phyloP scores from a whole-genome alignment of 1,284 basidiomycete genomes.

The Moesziomyces parantarcticus region DNA sequence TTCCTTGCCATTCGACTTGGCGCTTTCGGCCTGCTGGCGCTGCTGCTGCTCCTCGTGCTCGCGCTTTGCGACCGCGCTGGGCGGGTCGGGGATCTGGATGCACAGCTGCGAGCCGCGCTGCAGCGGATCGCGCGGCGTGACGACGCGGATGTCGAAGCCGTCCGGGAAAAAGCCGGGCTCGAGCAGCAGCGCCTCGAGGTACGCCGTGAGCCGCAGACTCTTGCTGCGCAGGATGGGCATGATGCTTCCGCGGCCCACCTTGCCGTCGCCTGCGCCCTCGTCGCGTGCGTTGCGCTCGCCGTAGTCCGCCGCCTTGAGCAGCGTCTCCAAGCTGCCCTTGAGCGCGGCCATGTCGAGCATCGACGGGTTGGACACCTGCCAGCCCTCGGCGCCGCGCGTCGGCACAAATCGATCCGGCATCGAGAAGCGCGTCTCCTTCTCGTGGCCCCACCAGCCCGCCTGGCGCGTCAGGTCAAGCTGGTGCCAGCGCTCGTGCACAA shows the following conservation, averaged over 20 bases:
- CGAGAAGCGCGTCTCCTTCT: slow-evolving; percentile 84
- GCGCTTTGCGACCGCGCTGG: background rate
- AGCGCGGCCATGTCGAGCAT: slow-evolving; percentile 76
- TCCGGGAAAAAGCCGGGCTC: slow-evolving; percentile 52
- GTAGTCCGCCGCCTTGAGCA: slow-evolving; percentile 33
- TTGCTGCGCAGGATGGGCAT: slow-evolving; percentile 59
- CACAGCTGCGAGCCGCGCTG: slow-evolving; percentile 61
- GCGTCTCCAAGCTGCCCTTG: slow-evolving; percentile 60
- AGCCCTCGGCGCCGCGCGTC: slow-evolving; percentile 89
- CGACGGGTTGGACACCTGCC: slow-evolving; percentile 93
- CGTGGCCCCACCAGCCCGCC: slow-evolving; percentile 98
- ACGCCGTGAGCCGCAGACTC: slow-evolving; percentile 58
- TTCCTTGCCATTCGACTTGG: slow-evolving; percentile 15
- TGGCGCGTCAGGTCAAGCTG: slow-evolving; percentile 72
- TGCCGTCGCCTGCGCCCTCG: slow-evolving; percentile 7
- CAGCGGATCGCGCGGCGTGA: slow-evolving; percentile 56
- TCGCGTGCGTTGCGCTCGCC: slow-evolving; percentile 11
- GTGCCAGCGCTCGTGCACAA: slow-evolving; percentile 80
- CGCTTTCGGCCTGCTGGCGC: slow-evolving; percentile 3
- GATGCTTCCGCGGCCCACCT: slow-evolving; percentile 52
- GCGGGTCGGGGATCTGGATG: slow-evolving; percentile 52
- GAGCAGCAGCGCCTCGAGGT: slow-evolving; percentile 54
- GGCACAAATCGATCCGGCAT: slow-evolving; percentile 88
- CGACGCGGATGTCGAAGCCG: slow-evolving; percentile 41
- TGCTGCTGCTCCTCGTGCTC: slow-evolving; percentile 1